phyloP scores from a whole-genome alignment of 2,329 filamentous ascomycete genomes.

The Cercospora zeae-maydis region DNA sequence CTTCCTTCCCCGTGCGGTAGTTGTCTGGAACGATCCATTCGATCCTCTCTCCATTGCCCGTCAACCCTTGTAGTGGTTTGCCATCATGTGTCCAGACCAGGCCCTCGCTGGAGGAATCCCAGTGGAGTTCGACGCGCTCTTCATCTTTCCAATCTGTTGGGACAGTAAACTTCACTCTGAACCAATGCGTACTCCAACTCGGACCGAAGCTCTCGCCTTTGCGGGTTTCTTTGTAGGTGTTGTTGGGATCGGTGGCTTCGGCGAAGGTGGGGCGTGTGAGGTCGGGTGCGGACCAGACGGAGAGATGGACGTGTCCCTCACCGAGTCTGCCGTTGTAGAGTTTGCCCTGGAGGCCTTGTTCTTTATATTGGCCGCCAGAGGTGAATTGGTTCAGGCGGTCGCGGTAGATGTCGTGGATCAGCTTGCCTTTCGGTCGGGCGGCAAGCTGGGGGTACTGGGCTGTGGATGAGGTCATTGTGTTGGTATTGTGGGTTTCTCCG shows the following conservation, averaged over 20 bases:
- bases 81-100: constrained; percentile 88
- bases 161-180: constrained; percentile 75
- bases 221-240: constrained; percentile 69
- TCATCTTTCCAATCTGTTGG: constrained; percentile 70
- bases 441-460: constrained; percentile 50
- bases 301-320: constrained; percentile 74
- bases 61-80: constrained; percentile 85
- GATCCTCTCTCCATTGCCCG: constrained; percentile 78
- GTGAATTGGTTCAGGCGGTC: constrained; percentile 81
- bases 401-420: constrained; percentile 80
- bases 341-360: constrained; percentile 55
- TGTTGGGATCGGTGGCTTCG: constrained; percentile 63
- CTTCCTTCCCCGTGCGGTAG: constrained; percentile 80
- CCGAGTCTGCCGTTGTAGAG: constrained; percentile 67
- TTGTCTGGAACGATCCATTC: constrained; percentile 86
- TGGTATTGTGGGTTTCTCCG: constrained; percentile 35
- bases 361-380: constrained; percentile 60
- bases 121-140: constrained; percentile 87
- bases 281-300: constrained; percentile 62
- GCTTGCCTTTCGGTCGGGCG: constrained; percentile 62
- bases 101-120: constrained; percentile 94
- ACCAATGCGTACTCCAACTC: constrained; percentile 98
- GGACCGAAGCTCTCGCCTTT: constrained; percentile 83
- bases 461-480: constrained; percentile 26
- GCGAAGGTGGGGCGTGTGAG: constrained; percentile 79